These are phyloP conservation scores for Cladosporium colombiae DNA, from an alignment of 2,329 filamentous ascomycete genomes.

Conservation along the genomic window DNA sequence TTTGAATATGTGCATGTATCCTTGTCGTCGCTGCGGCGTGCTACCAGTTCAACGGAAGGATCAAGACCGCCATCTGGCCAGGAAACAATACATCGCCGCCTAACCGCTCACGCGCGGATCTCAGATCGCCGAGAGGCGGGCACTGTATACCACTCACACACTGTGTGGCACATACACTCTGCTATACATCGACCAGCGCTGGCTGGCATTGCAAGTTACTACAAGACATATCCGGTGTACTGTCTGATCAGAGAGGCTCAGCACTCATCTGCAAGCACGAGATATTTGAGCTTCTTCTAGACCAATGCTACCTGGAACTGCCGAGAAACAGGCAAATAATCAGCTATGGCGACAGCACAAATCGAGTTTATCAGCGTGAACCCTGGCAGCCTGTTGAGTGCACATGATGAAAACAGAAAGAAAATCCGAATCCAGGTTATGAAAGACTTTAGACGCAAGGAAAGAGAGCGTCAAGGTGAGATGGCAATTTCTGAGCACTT, in stretches of 20 bases:
- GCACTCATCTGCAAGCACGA: not conserved
- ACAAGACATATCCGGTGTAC: not conserved
- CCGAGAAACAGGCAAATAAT: not conserved
- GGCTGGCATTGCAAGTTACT: not conserved
- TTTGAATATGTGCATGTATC: not conserved
- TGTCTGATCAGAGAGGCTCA: not conserved
- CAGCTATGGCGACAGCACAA: constrained; percentile 3
- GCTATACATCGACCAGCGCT: not conserved
- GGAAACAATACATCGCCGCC: not conserved
- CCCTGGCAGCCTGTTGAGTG: not conserved
- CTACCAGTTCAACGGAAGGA: not conserved
- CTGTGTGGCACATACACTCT: not conserved
- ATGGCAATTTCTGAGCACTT: not conserved
- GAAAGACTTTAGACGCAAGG: constrained; percentile 14
- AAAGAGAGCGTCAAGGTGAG: constrained; percentile 11
- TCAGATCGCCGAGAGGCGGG: not conserved
- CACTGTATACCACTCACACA: not conserved
- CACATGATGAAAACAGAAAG: not conserved
- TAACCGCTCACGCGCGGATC: not conserved
- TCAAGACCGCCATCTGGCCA: not conserved
- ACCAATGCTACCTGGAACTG: not conserved
- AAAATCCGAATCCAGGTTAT: constrained; percentile 10
- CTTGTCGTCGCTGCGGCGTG: not conserved
- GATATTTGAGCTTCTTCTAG: not conserved
- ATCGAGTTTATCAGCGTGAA: constrained; percentile 14